Evolutionary conservation across 2,329 filamentous ascomycete genomes (phyloP).

Genomic region (Neurospora sp.): DNA sequence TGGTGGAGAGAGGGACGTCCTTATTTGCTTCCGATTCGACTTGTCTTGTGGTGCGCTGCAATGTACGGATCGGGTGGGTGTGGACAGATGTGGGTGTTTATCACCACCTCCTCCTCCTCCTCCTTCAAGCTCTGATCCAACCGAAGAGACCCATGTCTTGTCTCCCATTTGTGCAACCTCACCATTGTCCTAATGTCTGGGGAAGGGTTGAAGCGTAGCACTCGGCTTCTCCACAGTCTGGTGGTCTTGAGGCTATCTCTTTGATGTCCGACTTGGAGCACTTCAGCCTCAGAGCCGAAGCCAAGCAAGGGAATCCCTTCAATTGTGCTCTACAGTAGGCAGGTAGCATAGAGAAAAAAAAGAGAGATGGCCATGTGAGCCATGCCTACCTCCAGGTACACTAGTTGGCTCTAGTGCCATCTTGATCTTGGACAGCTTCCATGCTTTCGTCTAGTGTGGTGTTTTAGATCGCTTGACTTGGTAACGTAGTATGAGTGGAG

Average conservation of each 20-base stretch:
- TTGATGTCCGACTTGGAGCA: neutral
- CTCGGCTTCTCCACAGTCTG: neutral
- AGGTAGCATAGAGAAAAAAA: neutral
- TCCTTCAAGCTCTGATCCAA: neutral
- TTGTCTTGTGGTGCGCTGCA: neutral
- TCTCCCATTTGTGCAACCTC: neutral
- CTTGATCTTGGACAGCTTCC: neutral
- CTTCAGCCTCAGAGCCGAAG: neutral
- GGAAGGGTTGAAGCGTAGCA: neutral
- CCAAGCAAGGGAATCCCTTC: neutral
- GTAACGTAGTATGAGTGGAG: neutral
- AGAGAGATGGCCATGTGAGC: neutral
- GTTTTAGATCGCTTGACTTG: neutral
- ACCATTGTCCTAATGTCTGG: neutral
- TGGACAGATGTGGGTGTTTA: neutral
- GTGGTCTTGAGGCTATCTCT: neutral
- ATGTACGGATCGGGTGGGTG: neutral
- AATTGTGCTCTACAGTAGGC: neutral
- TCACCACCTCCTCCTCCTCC: neutral
- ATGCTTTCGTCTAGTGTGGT: neutral
- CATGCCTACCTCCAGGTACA: neutral
- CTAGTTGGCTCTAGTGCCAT: neutral
- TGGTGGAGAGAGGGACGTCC: neutral
- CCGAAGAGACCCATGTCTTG: neutral
- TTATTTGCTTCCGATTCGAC: neutral